Evolutionary conservation across 768 basidiomycete species (phyloP), one percentile per base, ranked within the genome.

Genomic region (Termitomyces sp.): DNA sequence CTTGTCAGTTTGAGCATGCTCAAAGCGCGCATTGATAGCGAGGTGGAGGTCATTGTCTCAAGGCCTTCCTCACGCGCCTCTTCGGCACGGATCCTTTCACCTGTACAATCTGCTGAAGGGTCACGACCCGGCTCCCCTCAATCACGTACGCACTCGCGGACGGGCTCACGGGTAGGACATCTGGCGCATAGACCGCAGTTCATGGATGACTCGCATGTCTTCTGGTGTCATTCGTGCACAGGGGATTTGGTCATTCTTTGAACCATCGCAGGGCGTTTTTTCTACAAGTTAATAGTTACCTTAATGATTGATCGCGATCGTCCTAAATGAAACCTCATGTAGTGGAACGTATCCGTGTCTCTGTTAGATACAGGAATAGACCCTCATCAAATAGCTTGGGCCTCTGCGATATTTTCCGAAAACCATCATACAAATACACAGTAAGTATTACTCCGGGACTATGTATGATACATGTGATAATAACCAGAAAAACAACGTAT

Each of bases 1-100:
- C 83, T 85, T 64, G 85, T 92, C 64, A 91, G 89, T 72, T 72
- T 95, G 64, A 85, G 87, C 71, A 95, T 95, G 90, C 83, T 95
- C 51, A 93, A 93, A 67, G 92, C 91, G 22, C 85, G 93, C 44
- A 95, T 95, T 64, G 90, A 93, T 59, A 88, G 89, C 68, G 93
- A 95, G 71, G 74, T 80, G 20, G 83, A 80, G 16, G 72, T 74
- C 2, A 72, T 72, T 24, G 59, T 73, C 16, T 71, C 75, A 37
- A 76, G 74, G 33, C 77, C 83, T 2, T 73, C 79, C 4, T 84
- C 83, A 20, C 76, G 64, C 22, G 62, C 64, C 18, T 67, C 66
- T 13, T 65, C 62, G 22, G 47, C 59, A 4, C 58, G 85, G 50
- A 76, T 79, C 14, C 72, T 86, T 53, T 87, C 86, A 37, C 82